Base-by-base conservation (phyloP, 2,329 filamentous ascomycete species). In the Arthrobotrys sphaeroides region DNA sequence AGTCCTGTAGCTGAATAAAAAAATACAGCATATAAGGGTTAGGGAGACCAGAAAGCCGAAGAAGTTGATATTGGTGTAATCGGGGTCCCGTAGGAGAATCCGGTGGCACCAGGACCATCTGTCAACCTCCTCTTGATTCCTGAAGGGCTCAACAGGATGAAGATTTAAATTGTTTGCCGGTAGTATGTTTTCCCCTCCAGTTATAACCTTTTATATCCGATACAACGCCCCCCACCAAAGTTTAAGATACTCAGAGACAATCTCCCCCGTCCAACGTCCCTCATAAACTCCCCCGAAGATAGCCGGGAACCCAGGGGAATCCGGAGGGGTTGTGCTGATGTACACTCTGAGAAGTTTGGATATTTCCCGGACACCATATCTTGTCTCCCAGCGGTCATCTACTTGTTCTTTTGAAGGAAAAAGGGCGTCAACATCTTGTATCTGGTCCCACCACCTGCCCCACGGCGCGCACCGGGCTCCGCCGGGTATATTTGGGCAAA, bases 51-150 rank as follows among this genome's bases (percentile, higher is more conserved):
- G 2, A 24, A 57, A 57, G 9, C 28, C 51, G 33, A 57, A 33
- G 22, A 57, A 57, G 13, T 57, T 57, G 28, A 57, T 20, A 13
- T 57, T 57, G 12, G 51, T 57, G 12, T 57, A 57, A 9, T 57
- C 51, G 6, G 51, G 28, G 3, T 57, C 51, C 16, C 13, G 36
- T 36, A 57, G 18, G 1, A 38, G 16, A 9, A 57, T 18, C 1
- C 51, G 26, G 18, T 57, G 28, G 26, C 51, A 57, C 51, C 51
- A 57, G 1, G 13, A 20, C 51, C 51, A 57, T 38, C 6, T 28
- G 31, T 57, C 28, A 22, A 31, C 28, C 38, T 57, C 51, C 28
- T 57, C 28, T 22, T 57, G 26, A 16, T 13, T 38, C 5, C n/a
- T n/a, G n/a, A n/a, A n/a, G n/a, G n/a, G n/a, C n/a, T n/a, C n/a